Base-by-base conservation (phyloP, 2,329 filamentous ascomycete genomes). In the Botrytis tulipae region DNA sequence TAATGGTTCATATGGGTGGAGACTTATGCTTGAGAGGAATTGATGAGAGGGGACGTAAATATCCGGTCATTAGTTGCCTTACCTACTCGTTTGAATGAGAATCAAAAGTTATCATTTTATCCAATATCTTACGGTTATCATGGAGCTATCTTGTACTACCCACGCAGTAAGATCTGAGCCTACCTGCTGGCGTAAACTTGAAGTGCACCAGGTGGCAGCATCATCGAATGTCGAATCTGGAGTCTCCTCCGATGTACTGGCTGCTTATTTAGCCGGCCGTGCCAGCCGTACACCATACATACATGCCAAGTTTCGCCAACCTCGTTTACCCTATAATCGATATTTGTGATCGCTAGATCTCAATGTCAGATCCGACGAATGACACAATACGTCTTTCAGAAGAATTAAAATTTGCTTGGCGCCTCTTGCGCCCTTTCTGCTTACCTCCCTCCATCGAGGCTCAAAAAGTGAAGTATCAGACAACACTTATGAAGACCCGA, bases 81-180 rank as follows among this genome's bases (percentile, higher is more conserved):
- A 25, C 48, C 54, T 57, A 18, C 40, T 65, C 3, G 25, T n/a
- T 57, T 32, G 37, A 20, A 69, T 57, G n/a, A 42, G 6, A 57
- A 57, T 69, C 66, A 57, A 69, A 69, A 69, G 66, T 69, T 69
- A 42, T 57, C 10, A 5, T 42, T 68, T 68, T 42, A 32, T 57
- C 42, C 22, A 25, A 42, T 42, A 69, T 32, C 18, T 29, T 54
- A 18, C 22, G 10, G 22, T 51, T 32, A 37, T 12, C 10, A 37
- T 40, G 22, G n/a, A n/a, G 14, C 63, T 51, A 67, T 67, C 25
- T 20, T 25, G 16, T 54, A 40, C 51, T 57, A 25, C 16, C n/a
- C 29, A 25, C 16, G 37, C 37, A 20, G 22, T 40, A n/a, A 29
- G n/a, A 12, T 32, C 10, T 22, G 61, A 44, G 16, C 5, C 61